phyloP scores from a whole-genome alignment of 495 filamentous ascomycete genomes.

The Neurospora sp. region DNA sequence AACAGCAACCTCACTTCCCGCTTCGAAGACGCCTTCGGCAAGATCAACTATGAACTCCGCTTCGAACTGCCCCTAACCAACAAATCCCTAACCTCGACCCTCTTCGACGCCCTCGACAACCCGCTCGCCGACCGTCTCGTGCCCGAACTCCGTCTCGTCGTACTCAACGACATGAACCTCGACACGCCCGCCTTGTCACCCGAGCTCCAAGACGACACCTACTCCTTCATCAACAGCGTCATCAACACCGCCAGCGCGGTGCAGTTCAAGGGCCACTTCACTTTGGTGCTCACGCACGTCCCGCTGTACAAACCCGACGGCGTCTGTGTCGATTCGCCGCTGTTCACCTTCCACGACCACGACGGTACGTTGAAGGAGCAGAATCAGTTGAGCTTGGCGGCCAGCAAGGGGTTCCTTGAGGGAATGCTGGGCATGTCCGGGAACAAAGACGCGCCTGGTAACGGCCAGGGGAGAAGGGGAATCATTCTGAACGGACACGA shows the following conservation, averaged over 20 bases:
- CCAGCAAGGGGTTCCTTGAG: constrained; percentile 59
- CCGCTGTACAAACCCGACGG: constrained; percentile 77
- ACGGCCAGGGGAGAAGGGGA: constrained; percentile 49
- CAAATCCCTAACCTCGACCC: constrained; percentile 18
- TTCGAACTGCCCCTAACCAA: constrained; percentile 49
- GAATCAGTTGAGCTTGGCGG: constrained; percentile 68
- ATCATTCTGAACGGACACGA: constrained; percentile 88
- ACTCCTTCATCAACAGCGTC: constrained; percentile 63
- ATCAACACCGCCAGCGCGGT: constrained; percentile 58
- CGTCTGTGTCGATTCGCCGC: constrained; percentile 73
- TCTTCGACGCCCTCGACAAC: constrained; percentile 23
- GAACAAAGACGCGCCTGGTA: constrained; percentile 37
- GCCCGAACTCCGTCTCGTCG: constrained; percentile 66
- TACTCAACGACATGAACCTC: constrained; percentile 85
- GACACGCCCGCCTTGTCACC: constrained; percentile 64
- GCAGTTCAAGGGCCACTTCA: constrained; percentile 55
- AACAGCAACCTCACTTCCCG: constrained; percentile 57
- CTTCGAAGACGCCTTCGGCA: constrained; percentile 77
- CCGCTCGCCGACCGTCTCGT: constrained; percentile 28
- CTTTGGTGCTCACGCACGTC: constrained; percentile 81
- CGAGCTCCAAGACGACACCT: constrained; percentile 58
- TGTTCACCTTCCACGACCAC: constrained; percentile 61
- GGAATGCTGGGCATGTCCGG: constrained; percentile 70
- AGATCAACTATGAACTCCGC: constrained; percentile 72
- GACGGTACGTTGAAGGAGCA: constrained; percentile 74